These are phyloP conservation scores for Cystofilobasidium bisporidii DNA, from an alignment of 768 basidiomycete species.

Conservation along the genomic window DNA sequence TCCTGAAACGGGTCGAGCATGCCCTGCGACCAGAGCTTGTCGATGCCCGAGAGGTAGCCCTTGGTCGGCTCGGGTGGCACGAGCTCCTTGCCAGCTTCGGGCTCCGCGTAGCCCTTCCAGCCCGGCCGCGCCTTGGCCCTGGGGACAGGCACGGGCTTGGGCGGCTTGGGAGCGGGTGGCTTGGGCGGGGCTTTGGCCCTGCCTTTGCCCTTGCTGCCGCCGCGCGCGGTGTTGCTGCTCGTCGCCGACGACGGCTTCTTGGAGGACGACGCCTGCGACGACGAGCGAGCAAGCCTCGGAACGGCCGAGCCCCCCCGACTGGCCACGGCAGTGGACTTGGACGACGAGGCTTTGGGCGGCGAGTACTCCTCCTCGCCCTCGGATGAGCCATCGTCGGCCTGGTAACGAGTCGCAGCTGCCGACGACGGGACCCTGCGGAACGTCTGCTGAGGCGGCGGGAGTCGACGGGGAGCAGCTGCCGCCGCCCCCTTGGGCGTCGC, in stretches of 20 bases:
- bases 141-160: background rate
- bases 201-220: background rate
- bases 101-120: background rate
- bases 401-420: background rate
- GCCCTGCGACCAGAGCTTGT: slow-evolving; percentile 2
- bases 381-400: background rate
- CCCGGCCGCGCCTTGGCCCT: background rate
- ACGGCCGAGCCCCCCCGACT: background rate
- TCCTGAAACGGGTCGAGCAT: slow-evolving; percentile 8
- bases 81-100: background rate
- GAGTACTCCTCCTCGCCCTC: background rate
- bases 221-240: background rate
- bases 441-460: no score
- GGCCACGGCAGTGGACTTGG: no score
- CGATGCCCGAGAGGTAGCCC: slow-evolving; percentile 5
- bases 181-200: background rate
- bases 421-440: background rate
- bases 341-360: background rate
- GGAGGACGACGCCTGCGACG: background rate
- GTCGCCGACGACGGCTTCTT: background rate
- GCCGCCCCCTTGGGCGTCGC: background rate
- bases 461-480: no score
- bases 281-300: background rate
- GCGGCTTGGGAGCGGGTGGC: background rate
- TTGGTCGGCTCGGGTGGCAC: background rate